Evolutionary conservation across 139 green algal genomes (phyloP).

Genomic region (Deuterostichococcus epilithicus): DNA sequence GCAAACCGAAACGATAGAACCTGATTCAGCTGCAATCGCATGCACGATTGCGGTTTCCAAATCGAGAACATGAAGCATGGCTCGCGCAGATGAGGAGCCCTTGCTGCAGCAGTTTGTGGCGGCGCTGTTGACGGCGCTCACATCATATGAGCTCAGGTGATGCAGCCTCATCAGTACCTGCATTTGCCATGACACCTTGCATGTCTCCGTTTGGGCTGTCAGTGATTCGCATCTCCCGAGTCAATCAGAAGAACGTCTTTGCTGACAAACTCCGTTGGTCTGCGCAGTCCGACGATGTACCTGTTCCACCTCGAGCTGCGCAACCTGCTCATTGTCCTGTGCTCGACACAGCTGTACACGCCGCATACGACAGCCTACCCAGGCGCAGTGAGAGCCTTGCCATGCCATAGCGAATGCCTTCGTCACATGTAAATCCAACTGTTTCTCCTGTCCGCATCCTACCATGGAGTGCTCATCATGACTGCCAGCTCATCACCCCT

Average conservation of each 20-base stretch:
- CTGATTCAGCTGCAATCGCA: too few relatives aligned
- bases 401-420: too few relatives aligned
- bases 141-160: conserved; percentile 4
- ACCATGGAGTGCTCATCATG: too few relatives aligned
- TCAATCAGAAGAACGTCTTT: not conserved
- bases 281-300: conserved; percentile 47
- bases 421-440: too few relatives aligned
- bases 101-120: not conserved
- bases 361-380: conserved; percentile 11
- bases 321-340: conserved; percentile 57
- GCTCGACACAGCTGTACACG: conserved; percentile 63
- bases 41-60: too few relatives aligned
- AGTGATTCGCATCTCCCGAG: not conserved
- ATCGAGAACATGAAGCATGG: not conserved
- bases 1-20: too few relatives aligned
- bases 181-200: conserved; percentile 9
- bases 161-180: conserved; percentile 15
- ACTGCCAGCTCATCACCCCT: too few relatives aligned
- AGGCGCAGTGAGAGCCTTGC: not conserved
- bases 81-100: not conserved
- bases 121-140: not conserved
- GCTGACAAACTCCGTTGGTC: not conserved
- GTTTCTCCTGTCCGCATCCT: too few relatives aligned
- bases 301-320: conserved; percentile 65
- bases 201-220: conserved; percentile 7